phyloP scores from a whole-genome alignment of 805 yeast genomes.

The Candida boleticola region DNA sequence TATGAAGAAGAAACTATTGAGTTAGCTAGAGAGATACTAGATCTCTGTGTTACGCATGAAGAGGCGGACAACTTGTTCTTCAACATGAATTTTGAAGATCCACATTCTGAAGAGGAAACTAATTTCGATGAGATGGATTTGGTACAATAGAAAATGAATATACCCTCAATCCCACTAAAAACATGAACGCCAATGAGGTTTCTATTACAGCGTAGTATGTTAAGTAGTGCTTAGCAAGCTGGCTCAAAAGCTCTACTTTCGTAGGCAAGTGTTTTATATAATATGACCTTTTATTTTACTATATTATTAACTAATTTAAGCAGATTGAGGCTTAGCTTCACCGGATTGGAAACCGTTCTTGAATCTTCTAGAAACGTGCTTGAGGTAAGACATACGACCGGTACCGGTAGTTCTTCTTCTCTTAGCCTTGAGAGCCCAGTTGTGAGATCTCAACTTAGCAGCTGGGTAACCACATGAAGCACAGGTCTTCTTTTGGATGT shows the following conservation, averaged over 20 bases:
- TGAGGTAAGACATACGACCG: constrained; percentile 98
- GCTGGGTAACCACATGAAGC: constrained; percentile 99
- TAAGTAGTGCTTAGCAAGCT: background rate
- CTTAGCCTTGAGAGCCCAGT: constrained; percentile 99
- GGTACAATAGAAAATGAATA: constrained; percentile 10
- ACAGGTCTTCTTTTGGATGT: constrained; percentile 98
- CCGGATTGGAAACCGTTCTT: constrained; percentile 98
- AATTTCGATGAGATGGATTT: constrained; percentile 25
- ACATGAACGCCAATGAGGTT: too few species aligned
- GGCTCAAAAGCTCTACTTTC: too few species aligned
- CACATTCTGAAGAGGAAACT: constrained; percentile 4
- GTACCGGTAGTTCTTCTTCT: constrained; percentile 99
- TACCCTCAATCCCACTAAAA: too few species aligned
- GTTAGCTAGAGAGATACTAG: constrained; percentile 68
- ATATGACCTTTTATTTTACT: constrained; percentile 7
- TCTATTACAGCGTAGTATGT: too few species aligned
- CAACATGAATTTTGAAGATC: constrained; percentile 53
- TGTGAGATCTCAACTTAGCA: constrained; percentile 96
- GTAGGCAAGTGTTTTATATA: too few species aligned
- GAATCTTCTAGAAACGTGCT: constrained; percentile 96
- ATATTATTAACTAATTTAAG: constrained; percentile 38
- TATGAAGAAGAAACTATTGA: constrained; percentile 64
- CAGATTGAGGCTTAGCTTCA: constrained; percentile 65
- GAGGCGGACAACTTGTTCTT: constrained; percentile 75
- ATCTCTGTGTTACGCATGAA: constrained; percentile 65